A percentile compares a stretch with the other conserved stretches of the same genome.
phyloP scores from a whole-genome alignment of 495 filamentous ascomycete genomes.

The Melanomma pulvis-pyrius region DNA sequence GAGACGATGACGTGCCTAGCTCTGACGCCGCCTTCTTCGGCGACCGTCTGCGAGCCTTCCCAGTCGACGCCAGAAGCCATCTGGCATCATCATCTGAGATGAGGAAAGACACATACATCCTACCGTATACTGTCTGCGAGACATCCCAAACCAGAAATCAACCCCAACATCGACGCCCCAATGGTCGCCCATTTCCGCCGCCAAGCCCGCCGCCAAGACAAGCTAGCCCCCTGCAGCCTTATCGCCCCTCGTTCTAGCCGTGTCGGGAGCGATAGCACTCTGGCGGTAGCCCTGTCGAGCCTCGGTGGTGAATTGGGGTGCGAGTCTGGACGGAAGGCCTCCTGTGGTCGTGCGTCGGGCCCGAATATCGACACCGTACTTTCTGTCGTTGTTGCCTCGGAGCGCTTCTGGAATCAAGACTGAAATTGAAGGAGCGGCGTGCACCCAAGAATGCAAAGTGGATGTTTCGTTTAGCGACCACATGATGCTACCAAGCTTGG shows the following conservation, averaged over 20 bases:
- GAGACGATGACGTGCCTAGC: neutral
- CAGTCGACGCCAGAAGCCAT: neutral
- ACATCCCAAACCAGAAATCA: neutral
- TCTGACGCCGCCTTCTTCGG: neutral
- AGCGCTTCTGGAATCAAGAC: neutral
- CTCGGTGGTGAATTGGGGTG: neutral
- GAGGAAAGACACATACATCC: neutral
- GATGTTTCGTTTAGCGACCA: neutral
- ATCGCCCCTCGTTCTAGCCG: conserved; percentile 1
- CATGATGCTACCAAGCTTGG: neutral
- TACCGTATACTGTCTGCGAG: neutral
- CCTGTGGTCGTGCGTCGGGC: neutral
- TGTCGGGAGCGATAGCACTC: conserved; percentile 3
- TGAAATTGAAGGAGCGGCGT: neutral
- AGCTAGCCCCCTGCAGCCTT: conserved; percentile 3
- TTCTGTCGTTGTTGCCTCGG: neutral
- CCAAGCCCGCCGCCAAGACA: neutral
- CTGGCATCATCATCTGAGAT: neutral
- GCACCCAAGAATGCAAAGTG: neutral
- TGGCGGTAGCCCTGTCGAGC: neutral
- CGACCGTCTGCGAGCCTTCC: neutral
- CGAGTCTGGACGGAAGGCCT: neutral
- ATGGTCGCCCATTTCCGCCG: neutral
- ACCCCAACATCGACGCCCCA: neutral
- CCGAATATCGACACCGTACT: neutral